Percentiles rank a stretch among this genome's conserved stretches.
Conservation (phyloP, 768 basidiomycete species). For the Zangia roseola region DNA sequence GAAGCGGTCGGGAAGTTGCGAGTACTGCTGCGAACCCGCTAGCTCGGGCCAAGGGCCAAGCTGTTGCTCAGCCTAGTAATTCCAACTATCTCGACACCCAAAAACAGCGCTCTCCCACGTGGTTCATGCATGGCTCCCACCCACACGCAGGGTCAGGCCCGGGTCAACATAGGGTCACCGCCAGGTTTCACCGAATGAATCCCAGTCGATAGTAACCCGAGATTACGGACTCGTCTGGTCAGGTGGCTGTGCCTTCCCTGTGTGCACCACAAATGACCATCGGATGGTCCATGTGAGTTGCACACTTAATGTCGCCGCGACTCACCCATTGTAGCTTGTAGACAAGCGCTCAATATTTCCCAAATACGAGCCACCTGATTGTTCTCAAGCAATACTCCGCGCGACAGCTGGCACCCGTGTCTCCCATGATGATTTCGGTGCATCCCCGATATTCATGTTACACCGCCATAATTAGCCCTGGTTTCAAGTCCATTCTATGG, state of each 20-base stretch:
- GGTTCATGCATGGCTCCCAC: constrained; percentile 24
- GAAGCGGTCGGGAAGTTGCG: constrained; percentile 23
- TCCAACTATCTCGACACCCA: constrained; percentile 20
- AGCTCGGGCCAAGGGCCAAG: constrained; percentile 16
- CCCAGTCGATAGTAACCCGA: constrained; percentile 10
- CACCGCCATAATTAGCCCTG: constrained; percentile 9
- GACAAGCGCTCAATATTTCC: not conserved
- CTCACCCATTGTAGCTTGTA: constrained; percentile 15
- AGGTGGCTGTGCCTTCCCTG: constrained; percentile 11
- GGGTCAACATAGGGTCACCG: not conserved
- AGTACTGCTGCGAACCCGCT: constrained; percentile 10
- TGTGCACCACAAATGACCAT: not conserved
- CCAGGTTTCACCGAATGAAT: constrained; percentile 14
- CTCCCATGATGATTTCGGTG: constrained; percentile 1
- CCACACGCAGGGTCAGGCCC: constrained; percentile 10
- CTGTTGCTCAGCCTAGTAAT: constrained; percentile 7
- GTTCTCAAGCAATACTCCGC: constrained; percentile 5
- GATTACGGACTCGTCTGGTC: constrained; percentile 1
- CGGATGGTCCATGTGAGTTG: not conserved
- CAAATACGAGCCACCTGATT: constrained; percentile 3
- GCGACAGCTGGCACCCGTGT: constrained; percentile 1
- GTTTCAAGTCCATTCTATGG: constrained; percentile 8
- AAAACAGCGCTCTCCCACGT: constrained; percentile 23
- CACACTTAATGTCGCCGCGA: constrained; percentile 12
- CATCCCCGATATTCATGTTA: not conserved